Conservation (phyloP, 139 green algal genomes). For the Tetraselmis striata region DNA sequence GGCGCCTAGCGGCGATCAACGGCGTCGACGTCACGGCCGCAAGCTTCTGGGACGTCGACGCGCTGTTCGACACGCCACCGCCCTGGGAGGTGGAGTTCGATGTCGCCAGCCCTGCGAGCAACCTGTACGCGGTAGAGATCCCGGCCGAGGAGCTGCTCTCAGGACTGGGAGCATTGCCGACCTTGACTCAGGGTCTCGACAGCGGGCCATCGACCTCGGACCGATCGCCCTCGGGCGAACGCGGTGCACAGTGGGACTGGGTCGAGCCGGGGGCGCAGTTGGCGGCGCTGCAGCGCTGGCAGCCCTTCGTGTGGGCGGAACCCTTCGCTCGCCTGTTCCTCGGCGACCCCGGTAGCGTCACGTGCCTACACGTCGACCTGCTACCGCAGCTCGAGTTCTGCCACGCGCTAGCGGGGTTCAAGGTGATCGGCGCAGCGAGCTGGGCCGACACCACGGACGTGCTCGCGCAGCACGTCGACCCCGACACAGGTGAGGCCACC, state of each 20-base stretch:
- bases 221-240: too few species aligned
- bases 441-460: neutral
- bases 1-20: neutral
- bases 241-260: too few species aligned
- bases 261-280: too few species aligned
- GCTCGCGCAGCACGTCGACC: too few species aligned
- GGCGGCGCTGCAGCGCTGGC: too few species aligned
- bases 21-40: neutral
- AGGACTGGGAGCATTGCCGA: too few species aligned
- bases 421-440: neutral
- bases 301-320: neutral
- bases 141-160: too few species aligned
- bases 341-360: neutral
- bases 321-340: neutral
- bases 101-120: neutral
- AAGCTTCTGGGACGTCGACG: neutral
- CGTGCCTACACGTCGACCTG: neutral
- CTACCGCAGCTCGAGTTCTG: neutral
- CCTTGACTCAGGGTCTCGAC: too few species aligned
- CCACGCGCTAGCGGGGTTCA: neutral
- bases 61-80: neutral
- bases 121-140: neutral
- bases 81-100: neutral
- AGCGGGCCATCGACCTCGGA: too few species aligned
- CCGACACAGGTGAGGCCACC: neutral